Evolutionary conservation across 306 rosid species (phyloP).

Genomic region (Lathyrus aphaca): DNA sequence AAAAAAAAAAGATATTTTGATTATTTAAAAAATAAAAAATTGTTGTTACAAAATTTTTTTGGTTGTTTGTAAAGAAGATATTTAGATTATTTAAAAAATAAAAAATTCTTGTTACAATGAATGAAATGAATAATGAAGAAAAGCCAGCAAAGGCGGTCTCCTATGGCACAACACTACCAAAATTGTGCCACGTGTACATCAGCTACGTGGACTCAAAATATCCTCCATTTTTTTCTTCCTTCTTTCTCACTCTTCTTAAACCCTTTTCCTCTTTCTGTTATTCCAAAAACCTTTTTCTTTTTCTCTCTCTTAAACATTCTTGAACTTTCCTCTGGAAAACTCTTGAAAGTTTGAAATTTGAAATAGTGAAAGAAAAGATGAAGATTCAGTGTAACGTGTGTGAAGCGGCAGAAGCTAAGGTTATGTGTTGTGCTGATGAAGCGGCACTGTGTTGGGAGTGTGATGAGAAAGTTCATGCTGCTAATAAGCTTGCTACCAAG

Average conservation of each 20-base stretch:
- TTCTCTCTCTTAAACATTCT: neutral
- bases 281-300: constrained; percentile 4
- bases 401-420: constrained; percentile 85
- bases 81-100: constrained; percentile 44
- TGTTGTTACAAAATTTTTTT: too few relatives aligned
- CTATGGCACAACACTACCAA: constrained; percentile 60
- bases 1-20: too few relatives aligned
- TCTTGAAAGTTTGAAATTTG: neutral
- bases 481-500: constrained; percentile 89
- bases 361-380: constrained; percentile 44
- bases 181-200: constrained; percentile 55
- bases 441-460: constrained; percentile 93
- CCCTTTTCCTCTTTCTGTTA: constrained; percentile 33
- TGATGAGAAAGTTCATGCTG: constrained; percentile 90
- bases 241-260: constrained; percentile 47
- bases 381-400: constrained; percentile 98
- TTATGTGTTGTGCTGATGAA: constrained; percentile 95
- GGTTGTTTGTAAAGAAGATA: constrained; percentile 23
- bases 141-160: constrained; percentile 59
- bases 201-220: constrained; percentile 52
- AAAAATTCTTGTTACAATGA: neutral
- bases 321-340: constrained; percentile 6
- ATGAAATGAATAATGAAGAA: neutral
- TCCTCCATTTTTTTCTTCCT: constrained; percentile 35
- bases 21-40: too few relatives aligned